phyloP scores from a whole-genome alignment of 2,329 filamentous ascomycete species.

The Calycina herbarum region DNA sequence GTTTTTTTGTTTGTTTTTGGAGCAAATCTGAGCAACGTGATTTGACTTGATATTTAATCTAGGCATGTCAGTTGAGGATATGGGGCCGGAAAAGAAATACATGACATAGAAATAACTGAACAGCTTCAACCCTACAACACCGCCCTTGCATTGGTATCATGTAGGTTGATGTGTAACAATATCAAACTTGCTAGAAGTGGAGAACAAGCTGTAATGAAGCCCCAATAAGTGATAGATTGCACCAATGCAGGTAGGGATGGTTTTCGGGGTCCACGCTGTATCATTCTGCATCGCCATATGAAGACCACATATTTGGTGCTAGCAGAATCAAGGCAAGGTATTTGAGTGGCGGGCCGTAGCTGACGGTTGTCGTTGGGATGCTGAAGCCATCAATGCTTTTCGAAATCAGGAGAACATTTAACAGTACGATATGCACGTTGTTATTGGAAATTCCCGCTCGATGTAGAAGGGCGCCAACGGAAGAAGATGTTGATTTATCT shows the following conservation, averaged over 20 bases:
- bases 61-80: not conserved
- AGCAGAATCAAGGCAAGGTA: no score
- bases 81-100: not conserved
- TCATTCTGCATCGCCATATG: not conserved
- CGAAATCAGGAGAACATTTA: slow-evolving; percentile 38
- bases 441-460: slow-evolving; percentile 22
- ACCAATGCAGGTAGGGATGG: slow-evolving; percentile 39
- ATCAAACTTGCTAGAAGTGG: slow-evolving; percentile 12
- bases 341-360: slow-evolving; percentile 24
- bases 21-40: not conserved
- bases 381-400: slow-evolving; percentile 32
- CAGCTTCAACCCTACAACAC: slow-evolving; percentile 17
- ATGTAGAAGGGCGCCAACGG: slow-evolving; percentile 27
- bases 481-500: slow-evolving; percentile 29
- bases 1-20: no score
- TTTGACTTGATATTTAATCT: not conserved
- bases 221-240: slow-evolving; percentile 38
- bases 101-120: not conserved
- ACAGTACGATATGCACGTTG: slow-evolving; percentile 34
- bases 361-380: slow-evolving; percentile 34
- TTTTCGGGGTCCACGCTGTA: slow-evolving; percentile 34
- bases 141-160: slow-evolving; percentile 36
- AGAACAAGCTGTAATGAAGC: slow-evolving; percentile 34
- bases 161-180: slow-evolving; percentile 28
- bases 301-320: not conserved